These are phyloP conservation scores for Macaranga tanarius DNA, from an alignment of 441 rosid species.

Conservation along the genomic window DNA sequence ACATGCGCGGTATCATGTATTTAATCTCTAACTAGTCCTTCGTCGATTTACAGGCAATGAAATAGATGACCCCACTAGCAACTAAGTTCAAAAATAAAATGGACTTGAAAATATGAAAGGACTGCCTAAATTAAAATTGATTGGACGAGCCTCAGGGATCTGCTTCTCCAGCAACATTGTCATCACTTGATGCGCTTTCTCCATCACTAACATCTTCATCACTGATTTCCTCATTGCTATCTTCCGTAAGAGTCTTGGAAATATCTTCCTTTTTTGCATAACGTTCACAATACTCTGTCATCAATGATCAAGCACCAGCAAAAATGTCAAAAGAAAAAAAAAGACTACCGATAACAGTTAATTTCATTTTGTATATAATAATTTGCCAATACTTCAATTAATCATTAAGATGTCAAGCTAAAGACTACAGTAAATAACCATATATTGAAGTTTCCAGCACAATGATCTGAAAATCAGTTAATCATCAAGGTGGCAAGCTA, in stretches of 20 bases:
- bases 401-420: no score
- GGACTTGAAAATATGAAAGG: background rate
- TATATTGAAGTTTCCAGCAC: background rate
- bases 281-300: conserved; percentile 45
- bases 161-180: conserved; percentile 43
- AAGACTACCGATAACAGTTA: background rate
- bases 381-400: background rate
- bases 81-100: background rate
- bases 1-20: conserved; percentile 15
- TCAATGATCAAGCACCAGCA: conserved; percentile 17
- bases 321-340: background rate
- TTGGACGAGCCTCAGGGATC: conserved; percentile 31
- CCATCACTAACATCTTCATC: conserved; percentile 39
- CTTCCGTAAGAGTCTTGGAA: conserved; percentile 26
- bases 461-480: conserved; percentile 7
- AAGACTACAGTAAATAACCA: background rate
- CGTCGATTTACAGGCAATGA: conserved; percentile 19
- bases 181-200: conserved; percentile 40
- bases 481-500: background rate
- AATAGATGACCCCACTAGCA: conserved; percentile 5
- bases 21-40: conserved; percentile 20
- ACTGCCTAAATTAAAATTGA: conserved; percentile 8
- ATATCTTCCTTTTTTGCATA: conserved; percentile 50
- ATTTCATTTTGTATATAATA: background rate
- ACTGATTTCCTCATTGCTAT: conserved; percentile 33